phyloP scores from a whole-genome alignment of 306 rosid species.

The Vigna unguiculata region DNA sequence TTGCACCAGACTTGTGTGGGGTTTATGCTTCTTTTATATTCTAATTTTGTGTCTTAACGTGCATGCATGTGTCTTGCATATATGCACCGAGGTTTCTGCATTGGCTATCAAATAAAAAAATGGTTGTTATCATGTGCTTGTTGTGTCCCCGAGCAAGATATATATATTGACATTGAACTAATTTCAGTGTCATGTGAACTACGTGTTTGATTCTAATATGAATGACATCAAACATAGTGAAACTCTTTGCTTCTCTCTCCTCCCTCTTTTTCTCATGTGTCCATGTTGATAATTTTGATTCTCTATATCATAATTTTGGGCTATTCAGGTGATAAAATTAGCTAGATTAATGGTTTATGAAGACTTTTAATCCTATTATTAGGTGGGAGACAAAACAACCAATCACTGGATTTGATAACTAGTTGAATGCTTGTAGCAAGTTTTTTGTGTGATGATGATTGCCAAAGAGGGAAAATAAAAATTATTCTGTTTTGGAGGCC shows the following conservation, averaged over 20 bases:
- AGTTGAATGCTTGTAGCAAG: constrained; percentile 30
- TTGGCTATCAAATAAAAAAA: constrained; percentile 46
- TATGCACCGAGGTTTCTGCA: constrained; percentile 31
- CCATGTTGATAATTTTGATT: constrained; percentile 30
- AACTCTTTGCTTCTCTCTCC: constrained; percentile 26
- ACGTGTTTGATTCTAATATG: constrained; percentile 20
- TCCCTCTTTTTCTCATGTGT: neutral
- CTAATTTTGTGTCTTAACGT: constrained; percentile 33
- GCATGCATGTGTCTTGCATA: constrained; percentile 34
- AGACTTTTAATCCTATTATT: constrained; percentile 26
- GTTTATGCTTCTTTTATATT: constrained; percentile 25
- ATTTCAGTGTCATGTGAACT: constrained; percentile 39
- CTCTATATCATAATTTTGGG: neutral
- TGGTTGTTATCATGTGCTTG: constrained; percentile 46
- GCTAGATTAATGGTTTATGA: constrained; percentile 16
- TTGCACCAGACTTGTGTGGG: constrained; percentile 24
- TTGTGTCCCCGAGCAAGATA: constrained; percentile 42
- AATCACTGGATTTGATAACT: constrained; percentile 26
- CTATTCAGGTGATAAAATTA: neutral
- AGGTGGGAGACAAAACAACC: constrained; percentile 4
- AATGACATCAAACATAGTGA: constrained; percentile 36
- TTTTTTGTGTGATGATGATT: constrained; percentile 33
- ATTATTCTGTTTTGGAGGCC: constrained; percentile 14
- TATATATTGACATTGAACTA: constrained; percentile 26
- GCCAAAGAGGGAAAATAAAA: neutral